These are phyloP conservation scores for Hymenoscyphus infarciens DNA, from an alignment of 2,329 filamentous ascomycete species.

Conservation along the genomic window DNA sequence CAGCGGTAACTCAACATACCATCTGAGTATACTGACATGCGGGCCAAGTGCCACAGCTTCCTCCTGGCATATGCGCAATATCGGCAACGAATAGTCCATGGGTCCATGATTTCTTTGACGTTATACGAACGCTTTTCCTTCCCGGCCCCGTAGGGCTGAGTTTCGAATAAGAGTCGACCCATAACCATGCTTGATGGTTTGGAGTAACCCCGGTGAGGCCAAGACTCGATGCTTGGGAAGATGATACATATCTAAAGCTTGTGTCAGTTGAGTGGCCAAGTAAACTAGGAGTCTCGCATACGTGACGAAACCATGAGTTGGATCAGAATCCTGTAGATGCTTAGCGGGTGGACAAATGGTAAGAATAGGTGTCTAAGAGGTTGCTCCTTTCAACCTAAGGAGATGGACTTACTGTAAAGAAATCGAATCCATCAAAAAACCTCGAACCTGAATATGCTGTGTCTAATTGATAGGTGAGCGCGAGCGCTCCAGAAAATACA, in stretches of 20 bases:
- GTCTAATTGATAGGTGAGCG: conserved; percentile 20
- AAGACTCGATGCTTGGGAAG: conserved; percentile 17
- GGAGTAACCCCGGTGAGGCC: conserved; percentile 40
- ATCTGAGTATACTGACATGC: conserved; percentile 44
- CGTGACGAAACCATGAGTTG: conserved; percentile 64
- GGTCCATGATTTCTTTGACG: conserved; percentile 59
- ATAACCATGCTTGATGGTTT: conserved; percentile 58
- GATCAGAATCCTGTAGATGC: conserved; percentile 43
- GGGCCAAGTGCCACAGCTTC: conserved; percentile 71
- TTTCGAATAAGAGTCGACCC: conserved; percentile 59
- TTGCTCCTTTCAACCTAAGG: too few relatives aligned
- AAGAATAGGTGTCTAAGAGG: not conserved
- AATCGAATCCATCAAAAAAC: conserved; percentile 48
- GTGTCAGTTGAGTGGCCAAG: conserved; percentile 44
- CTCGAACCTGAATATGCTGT: conserved; percentile 17
- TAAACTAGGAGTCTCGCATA: conserved; percentile 49
- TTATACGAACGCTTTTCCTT: conserved; percentile 61
- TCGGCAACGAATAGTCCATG: conserved; percentile 69
- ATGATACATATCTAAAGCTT: conserved; percentile 53
- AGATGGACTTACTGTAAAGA: conserved; percentile 42
- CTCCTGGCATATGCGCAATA: conserved; percentile 67
- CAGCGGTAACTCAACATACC: not conserved
- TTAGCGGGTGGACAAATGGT: not conserved
- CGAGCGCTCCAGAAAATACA: not conserved
- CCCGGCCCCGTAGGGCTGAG: conserved; percentile 44